Base-by-base conservation (phyloP, 768 basidiomycete genomes). In the Lyophyllum shimeji region DNA sequence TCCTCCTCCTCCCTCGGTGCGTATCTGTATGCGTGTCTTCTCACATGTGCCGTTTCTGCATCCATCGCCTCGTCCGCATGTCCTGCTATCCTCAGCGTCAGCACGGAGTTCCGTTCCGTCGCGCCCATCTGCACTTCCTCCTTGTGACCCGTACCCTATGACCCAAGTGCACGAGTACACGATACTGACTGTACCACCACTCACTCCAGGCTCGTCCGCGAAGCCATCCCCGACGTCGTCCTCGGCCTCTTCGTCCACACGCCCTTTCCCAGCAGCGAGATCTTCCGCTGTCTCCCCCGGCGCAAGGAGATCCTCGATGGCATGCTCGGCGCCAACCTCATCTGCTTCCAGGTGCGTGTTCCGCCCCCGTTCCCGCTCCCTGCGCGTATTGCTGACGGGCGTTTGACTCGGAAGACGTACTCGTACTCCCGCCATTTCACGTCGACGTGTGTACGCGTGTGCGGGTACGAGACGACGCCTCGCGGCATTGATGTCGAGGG, bases 221-320 rank as follows among this genome's bases (percentile, higher is more conserved):
- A 83, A 66, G 72, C 82, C 15, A 75, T 93, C 27, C 78, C 85
- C 50, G 78, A 86, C 37, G 86, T 83, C 46, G 82, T 87, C 57
- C 77, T 96, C 40, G 96, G 95, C 3, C 82, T 99, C 58, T 99
- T 98, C 73, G 89, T 98, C 44, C 96, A 99, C 74, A 98, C 96
- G 0, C 95, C 96, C 12, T 98, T 98, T 87, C 96, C 96, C 4
- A 92, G 88, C 68, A 92, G 89, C 58, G 96, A 99, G 67, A 89
- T 98, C 60, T 99, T 98, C 80, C 80, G 95, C 53, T 96, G 92
- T 71, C 74, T 97, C 40, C 94, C 95, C 1, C 85, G 93, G 47
- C 85, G 96, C 46, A 91, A 90, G 64, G 95, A 98, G 73, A 92
- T 98, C 57, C 80, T 99, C 23, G 94, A 98, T 60, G 97, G 96